phyloP scores from a whole-genome alignment of 1,139 yeast genomes.

The Pneumocystis sp. region DNA sequence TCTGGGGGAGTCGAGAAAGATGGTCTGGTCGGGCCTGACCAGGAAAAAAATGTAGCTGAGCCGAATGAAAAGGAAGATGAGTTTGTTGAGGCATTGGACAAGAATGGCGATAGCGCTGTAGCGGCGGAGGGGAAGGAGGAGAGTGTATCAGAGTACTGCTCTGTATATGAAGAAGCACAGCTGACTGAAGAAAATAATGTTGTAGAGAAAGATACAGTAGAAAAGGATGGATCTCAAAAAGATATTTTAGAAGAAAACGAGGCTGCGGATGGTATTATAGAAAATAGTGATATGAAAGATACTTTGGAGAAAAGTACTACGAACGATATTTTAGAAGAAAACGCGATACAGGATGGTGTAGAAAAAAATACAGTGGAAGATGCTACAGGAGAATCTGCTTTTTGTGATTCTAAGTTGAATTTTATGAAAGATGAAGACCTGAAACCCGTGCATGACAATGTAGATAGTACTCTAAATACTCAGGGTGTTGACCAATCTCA shows the following conservation, averaged over 20 bases:
- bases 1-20: conserved; percentile 6
- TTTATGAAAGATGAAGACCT: background rate
- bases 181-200: background rate
- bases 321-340: background rate
- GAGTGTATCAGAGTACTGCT: conserved; percentile 10
- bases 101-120: conserved; percentile 8
- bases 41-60: background rate
- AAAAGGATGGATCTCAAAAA: no score
- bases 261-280: no score
- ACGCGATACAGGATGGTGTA: background rate
- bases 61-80: background rate
- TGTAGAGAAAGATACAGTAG: background rate
- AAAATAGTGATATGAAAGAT: no score
- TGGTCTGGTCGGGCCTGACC: background rate
- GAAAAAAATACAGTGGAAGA: background rate
- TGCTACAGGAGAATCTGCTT: background rate
- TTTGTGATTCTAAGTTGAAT: background rate
- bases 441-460: background rate
- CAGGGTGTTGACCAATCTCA: background rate
- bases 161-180: conserved; percentile 6
- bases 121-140: conserved; percentile 15
- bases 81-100: background rate
- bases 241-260: background rate
- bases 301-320: no score
- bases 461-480: background rate